phyloP scores from a whole-genome alignment of 2,329 filamentous ascomycete genomes.

The Hymenoscyphus occultus region DNA sequence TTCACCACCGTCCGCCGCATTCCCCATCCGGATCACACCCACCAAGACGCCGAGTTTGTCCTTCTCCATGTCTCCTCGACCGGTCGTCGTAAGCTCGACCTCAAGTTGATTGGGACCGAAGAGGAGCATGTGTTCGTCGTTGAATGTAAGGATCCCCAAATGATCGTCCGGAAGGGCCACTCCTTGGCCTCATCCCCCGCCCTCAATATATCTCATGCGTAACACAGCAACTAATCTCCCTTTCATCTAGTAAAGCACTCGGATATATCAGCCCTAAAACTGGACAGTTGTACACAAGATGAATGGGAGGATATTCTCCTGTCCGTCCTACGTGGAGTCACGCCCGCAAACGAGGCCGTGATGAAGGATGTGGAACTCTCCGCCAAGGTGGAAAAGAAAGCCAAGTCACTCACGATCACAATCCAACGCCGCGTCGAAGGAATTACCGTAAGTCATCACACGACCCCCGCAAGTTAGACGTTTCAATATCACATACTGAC shows the following conservation, averaged over 20 bases:
- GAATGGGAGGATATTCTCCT: slow-evolving; percentile 66
- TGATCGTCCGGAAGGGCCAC: slow-evolving; percentile 25
- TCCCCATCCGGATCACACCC: slow-evolving; percentile 54
- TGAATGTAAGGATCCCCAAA: slow-evolving; percentile 29
- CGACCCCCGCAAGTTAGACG: slow-evolving; percentile 11
- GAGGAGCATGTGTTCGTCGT: slow-evolving; percentile 27
- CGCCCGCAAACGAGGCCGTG: slow-evolving; percentile 43
- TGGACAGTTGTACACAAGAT: slow-evolving; percentile 52
- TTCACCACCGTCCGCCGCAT: slow-evolving; percentile 51
- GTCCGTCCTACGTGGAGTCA: slow-evolving; percentile 50
- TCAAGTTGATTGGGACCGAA: slow-evolving; percentile 68
- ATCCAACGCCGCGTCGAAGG: slow-evolving; percentile 64
- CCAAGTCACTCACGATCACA: slow-evolving; percentile 55
- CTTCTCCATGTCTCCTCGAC: slow-evolving; percentile 57
- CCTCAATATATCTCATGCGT: slow-evolving; percentile 30
- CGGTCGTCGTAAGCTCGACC: slow-evolving; percentile 53
- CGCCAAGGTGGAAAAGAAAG: slow-evolving; percentile 51
- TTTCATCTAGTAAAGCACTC: slow-evolving; percentile 53
- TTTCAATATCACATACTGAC: slow-evolving; percentile 16
- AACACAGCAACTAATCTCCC: slow-evolving; percentile 28
- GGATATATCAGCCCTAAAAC: slow-evolving; percentile 50
- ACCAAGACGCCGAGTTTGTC: slow-evolving; percentile 49
- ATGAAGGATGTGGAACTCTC: slow-evolving; percentile 61
- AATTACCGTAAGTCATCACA: slow-evolving; percentile 56
- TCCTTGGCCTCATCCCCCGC: slow-evolving; percentile 21